phyloP scores from a whole-genome alignment of 2,329 filamentous ascomycete species.

The Exophiala viscosa region DNA sequence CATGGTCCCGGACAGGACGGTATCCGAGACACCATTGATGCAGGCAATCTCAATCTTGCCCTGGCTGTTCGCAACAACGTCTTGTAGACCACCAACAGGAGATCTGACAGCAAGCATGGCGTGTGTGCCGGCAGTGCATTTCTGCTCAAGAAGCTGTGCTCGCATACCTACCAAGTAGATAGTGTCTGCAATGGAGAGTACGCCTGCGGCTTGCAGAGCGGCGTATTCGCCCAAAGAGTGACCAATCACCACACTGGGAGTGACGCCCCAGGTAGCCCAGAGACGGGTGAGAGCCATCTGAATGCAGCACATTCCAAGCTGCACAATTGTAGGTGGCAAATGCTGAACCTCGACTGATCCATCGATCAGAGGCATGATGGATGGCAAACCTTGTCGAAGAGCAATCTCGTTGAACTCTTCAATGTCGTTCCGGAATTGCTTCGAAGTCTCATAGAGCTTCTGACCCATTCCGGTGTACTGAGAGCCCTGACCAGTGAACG shows the following conservation, averaged over 20 bases:
- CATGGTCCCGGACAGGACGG: slow-evolving; percentile 40
- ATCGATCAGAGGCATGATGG: slow-evolving; percentile 37
- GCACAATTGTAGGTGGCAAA: slow-evolving; percentile 33
- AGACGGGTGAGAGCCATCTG: slow-evolving; percentile 39
- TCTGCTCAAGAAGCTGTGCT: slow-evolving; percentile 39
- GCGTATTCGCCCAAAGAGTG: slow-evolving; percentile 44
- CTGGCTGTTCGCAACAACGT: slow-evolving; percentile 29
- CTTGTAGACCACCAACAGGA: slow-evolving; percentile 34
- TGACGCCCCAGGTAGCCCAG: slow-evolving; percentile 37
- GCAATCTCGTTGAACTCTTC: slow-evolving; percentile 33
- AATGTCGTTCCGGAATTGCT: slow-evolving; percentile 34
- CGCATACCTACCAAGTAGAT: slow-evolving; percentile 41
- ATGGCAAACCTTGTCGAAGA: slow-evolving; percentile 35
- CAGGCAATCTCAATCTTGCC: slow-evolving; percentile 36
- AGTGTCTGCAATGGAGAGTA: slow-evolving; percentile 36
- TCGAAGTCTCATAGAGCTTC: slow-evolving; percentile 34
- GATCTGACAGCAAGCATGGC: slow-evolving; percentile 45
- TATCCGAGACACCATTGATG: slow-evolving; percentile 43
- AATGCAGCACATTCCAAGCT: slow-evolving; percentile 39
- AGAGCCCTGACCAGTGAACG: slow-evolving; percentile 41
- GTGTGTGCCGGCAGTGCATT: slow-evolving; percentile 41
- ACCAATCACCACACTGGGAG: slow-evolving; percentile 39
- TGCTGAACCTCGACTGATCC: slow-evolving; percentile 32
- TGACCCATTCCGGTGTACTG: slow-evolving; percentile 38
- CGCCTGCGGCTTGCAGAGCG: slow-evolving; percentile 39